phyloP scores from a whole-genome alignment of 192 early-diverging fungal genomes.

The Backusella tuberculispora region DNA sequence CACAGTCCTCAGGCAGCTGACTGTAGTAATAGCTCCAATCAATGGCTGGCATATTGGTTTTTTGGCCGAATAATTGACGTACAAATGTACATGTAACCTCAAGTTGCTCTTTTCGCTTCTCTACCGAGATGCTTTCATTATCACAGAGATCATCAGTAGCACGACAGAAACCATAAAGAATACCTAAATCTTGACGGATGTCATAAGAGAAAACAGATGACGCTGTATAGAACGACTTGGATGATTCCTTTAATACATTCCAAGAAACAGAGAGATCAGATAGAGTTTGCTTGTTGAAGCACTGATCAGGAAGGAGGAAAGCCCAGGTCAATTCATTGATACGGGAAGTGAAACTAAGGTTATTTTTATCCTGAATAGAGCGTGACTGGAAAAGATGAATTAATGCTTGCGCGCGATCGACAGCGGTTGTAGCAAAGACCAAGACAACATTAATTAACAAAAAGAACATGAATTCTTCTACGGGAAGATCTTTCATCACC shows the following conservation, averaged over 20 bases:
- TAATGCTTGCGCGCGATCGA: constrained; percentile 38
- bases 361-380: neutral
- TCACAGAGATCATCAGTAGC: constrained; percentile 47
- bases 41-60: constrained; percentile 19
- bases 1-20: constrained; percentile 4
- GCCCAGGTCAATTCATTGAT: constrained; percentile 21
- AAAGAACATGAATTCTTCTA: constrained; percentile 58
- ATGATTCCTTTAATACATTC: constrained; percentile 24
- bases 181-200: constrained; percentile 38
- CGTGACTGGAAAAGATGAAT: constrained; percentile 26
- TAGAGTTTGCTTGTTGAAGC: constrained; percentile 9
- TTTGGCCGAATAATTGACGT: constrained; percentile 26
- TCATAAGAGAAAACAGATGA: constrained; percentile 39
- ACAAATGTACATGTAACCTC: constrained; percentile 31
- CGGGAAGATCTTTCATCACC: constrained; percentile 45
- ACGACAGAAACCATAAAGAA: constrained; percentile 44
- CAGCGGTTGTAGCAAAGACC: constrained; percentile 42
- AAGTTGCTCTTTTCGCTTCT: constrained; percentile 25
- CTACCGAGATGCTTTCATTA: constrained; percentile 21
- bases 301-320: constrained; percentile 31
- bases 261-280: constrained; percentile 30
- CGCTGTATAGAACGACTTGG: constrained; percentile 41
- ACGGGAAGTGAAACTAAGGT: neutral
- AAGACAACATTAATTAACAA: constrained; percentile 47
- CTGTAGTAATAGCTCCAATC: constrained; percentile 32